phyloP scores from a whole-genome alignment of 2,329 filamentous ascomycete species.

The Geosmithia putterillii region DNA sequence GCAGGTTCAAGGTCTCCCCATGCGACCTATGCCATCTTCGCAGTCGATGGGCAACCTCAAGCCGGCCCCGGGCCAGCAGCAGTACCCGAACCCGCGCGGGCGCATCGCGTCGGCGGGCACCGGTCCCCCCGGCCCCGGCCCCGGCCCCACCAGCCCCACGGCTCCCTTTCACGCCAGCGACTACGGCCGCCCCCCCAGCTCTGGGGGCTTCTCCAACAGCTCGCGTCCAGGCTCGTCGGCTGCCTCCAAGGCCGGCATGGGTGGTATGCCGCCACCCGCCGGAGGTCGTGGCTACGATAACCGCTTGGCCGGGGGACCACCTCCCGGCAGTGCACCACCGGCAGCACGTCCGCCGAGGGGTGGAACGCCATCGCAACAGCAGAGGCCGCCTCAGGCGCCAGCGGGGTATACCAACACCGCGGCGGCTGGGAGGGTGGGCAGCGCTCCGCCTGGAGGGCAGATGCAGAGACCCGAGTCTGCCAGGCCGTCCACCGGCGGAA shows the following conservation, averaged over 20 bases:
- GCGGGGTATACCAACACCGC: too few relatives aligned
- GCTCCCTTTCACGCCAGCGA: constrained; percentile 9
- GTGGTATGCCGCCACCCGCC: constrained; percentile 1
- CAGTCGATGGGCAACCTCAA: constrained; percentile 35
- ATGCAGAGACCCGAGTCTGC: constrained; percentile 9
- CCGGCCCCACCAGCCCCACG: constrained; percentile 6
- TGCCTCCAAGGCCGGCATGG: neutral
- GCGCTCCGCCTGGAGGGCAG: constrained; percentile 22
- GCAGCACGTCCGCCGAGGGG: neutral
- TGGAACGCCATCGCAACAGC: constrained; percentile 5
- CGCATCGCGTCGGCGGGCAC: constrained; percentile 24
- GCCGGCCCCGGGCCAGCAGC: constrained; percentile 17
- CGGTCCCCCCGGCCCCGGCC: constrained; percentile 25
- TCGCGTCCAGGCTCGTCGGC: constrained; percentile 1
- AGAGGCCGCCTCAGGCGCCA: constrained; percentile 1
- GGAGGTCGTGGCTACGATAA: constrained; percentile 19
- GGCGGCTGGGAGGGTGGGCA: constrained; percentile 18
- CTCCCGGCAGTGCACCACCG: neutral
- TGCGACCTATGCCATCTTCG: neutral
- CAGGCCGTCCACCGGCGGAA: constrained; percentile 7
- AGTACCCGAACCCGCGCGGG: constrained; percentile 26
- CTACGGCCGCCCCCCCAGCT: constrained; percentile 8
- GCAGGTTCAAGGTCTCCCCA: constrained; percentile 6
- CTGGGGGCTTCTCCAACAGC: constrained; percentile 2
- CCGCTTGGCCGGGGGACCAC: too few relatives aligned